Evolutionary conservation across 2,329 filamentous ascomycete genomes (phyloP), one percentile per base, ranked within the genome.

Genomic region (Penicillium sp.): DNA sequence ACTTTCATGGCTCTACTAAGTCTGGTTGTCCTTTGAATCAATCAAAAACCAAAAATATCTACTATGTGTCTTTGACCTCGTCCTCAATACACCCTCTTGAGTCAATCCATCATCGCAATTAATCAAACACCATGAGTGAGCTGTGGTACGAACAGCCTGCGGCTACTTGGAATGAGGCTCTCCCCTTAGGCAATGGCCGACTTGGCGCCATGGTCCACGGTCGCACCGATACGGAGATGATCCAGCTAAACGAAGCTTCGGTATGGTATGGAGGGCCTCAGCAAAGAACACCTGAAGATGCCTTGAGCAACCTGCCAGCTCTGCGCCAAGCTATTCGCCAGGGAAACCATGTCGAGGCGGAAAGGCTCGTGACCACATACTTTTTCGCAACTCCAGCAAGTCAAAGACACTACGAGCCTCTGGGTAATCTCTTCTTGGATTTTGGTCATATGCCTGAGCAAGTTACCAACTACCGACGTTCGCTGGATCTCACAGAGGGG

Each of bases 141-240:
- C 50, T 69, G 43, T 75, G 73, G 69, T 75, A 69, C 54, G 54
- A 57, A 4, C 58, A 60, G 23, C 64, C 68, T 46, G 69, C 70
- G 10, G 29, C 44, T 5, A 58, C 68, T 55, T 79, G 75, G 74
- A 67, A 74, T 50, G 69, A 77, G 56, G 76, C 78, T 26, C 67
- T 82, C 1, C 80, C 80, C 2, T 70, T 83, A 49, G 80, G 81
- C 10, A 83, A 83, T 62, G 80, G 81, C 23, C 74, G 80, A 48
- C 66, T 79, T 1, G 77, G 77, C 5, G 73, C 70, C 14, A 80
- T 82, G 78, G 67, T 81, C 10, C 77, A 80, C 65, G 78, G 80
- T 26, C 71, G 76, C 25, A 76, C 77, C 4, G 63, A 69, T 29
- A 77, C 70, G 4, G 80, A 82, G 58, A 67, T 77, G 14, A 64